Conservation (phyloP, 352 stramenopile species). For the Phytopythium montanum region DNA sequence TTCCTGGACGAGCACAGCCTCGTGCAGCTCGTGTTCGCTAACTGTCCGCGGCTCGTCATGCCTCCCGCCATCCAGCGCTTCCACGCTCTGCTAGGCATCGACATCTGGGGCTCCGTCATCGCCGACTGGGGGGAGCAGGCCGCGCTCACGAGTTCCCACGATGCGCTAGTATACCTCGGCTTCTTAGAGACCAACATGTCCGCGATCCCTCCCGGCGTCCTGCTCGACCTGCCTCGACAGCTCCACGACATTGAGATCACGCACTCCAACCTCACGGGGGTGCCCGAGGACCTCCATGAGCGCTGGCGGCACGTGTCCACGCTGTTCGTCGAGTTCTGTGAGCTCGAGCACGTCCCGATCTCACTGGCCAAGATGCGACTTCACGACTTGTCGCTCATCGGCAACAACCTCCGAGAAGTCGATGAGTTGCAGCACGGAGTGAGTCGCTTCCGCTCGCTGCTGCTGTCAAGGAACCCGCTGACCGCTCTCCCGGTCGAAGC, state of each 20-base stretch:
- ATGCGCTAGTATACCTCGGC: constrained; percentile 17
- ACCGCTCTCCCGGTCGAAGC: not conserved
- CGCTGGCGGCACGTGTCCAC: constrained; percentile 9
- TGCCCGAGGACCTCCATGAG: constrained; percentile 17
- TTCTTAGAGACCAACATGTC: constrained; percentile 18
- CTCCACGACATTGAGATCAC: constrained; percentile 22
- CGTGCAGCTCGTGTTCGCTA: constrained; percentile 14
- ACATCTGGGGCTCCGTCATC: constrained; percentile 24
- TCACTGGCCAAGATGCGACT: constrained; percentile 9
- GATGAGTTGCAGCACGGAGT: not conserved
- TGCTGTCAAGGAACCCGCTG: constrained; percentile 16
- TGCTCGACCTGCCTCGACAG: constrained; percentile 10
- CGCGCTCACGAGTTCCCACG: constrained; percentile 4
- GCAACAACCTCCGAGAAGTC: constrained; percentile 11
- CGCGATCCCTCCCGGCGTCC: constrained; percentile 6
- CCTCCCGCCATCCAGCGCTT: constrained; percentile 14
- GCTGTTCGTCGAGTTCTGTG: constrained; percentile 20
- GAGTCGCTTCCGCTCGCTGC: constrained; percentile 6
- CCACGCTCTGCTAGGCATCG: constrained; percentile 15
- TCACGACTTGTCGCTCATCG: constrained; percentile 17
- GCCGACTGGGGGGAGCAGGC: constrained; percentile 10
- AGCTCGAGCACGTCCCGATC: constrained; percentile 7
- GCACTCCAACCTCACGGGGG: constrained; percentile 12
- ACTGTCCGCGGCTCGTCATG: constrained; percentile 17
- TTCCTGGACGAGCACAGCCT: constrained; percentile 14